Conservation (phyloP, 2,329 filamentous ascomycete species). For the Aspergillus floridensis region DNA sequence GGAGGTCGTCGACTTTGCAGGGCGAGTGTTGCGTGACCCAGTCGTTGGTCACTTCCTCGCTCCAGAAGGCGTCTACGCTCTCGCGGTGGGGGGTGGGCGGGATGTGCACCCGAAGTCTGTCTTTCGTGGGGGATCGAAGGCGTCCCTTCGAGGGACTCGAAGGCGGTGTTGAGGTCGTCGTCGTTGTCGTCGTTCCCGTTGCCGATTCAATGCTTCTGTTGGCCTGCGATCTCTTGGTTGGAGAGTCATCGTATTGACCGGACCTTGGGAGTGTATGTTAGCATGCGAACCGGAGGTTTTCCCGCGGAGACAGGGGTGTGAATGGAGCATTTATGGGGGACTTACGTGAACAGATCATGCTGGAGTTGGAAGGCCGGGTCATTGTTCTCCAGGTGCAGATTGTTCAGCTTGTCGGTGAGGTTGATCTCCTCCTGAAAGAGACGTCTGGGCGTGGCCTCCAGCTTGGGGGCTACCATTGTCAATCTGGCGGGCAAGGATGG, state of each 20-base stretch:
- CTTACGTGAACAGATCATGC: slow-evolving; percentile 21
- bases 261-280: slow-evolving; percentile 7
- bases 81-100: slow-evolving; percentile 52
- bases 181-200: neutral
- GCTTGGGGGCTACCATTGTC: slow-evolving; percentile 15
- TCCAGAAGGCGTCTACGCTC: slow-evolving; percentile 56
- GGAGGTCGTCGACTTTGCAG: slow-evolving; percentile 38
- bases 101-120: slow-evolving; percentile 34
- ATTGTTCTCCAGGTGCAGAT: slow-evolving; percentile 23
- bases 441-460: slow-evolving; percentile 16
- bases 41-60: slow-evolving; percentile 49
- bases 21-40: slow-evolving; percentile 58
- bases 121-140: slow-evolving; percentile 50
- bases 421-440: slow-evolving; percentile 23
- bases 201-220: slow-evolving; percentile 16
- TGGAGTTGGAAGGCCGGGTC: slow-evolving; percentile 20
- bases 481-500: slow-evolving; percentile 20
- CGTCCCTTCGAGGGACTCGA: slow-evolving; percentile 43
- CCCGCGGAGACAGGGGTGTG: neutral
- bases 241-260: slow-evolving; percentile 5
- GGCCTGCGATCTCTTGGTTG: slow-evolving; percentile 10
- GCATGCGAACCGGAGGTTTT: neutral
- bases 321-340: neutral
- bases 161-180: slow-evolving; percentile 35
- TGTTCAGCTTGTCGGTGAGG: slow-evolving; percentile 23